Evolutionary conservation across 257 asterid species (phyloP), one percentile per base, ranked within the genome.

Genomic region (Solanum rostratum): DNA sequence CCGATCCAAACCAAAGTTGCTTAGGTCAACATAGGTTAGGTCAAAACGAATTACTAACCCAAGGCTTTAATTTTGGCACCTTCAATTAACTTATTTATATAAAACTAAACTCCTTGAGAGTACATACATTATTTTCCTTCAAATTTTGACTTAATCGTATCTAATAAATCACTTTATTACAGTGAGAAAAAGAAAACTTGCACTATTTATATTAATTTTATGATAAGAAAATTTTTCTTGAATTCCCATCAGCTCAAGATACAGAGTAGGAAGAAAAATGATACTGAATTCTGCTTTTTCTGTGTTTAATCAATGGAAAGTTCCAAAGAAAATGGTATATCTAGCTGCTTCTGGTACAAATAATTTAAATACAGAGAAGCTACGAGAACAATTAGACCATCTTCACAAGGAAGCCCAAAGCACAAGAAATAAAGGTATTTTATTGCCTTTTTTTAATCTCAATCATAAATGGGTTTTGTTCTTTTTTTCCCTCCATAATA

Each of bases 381-480:
- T 88, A 1, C 69, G 91, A 49, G 79, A 79, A 24, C 89, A 87
- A 41, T 83, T 90, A 9, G 91, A 88, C 53, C 86, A 62, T 41
- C 87, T 90, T 63, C 89, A 88, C 50, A 88, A 88, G 87, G 92
- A 90, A 63, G 91, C 90, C 37, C 68, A 90, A 65, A 60, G 20
- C 71, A 63, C 92, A 27, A 87, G 91, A 76, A 84, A 84, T 69
- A 88, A 90, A 86, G 88, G 90, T 87, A 57, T 1, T 1, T 65
- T 30, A 14, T 65, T 62, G 19, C 1, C 8, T 69, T 6, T 7
- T 37, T 57, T 66, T 46, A n/a, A n/a, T 60, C 22, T 24, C 15
- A 4, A 9, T 52, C 18, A 74, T 69, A 69, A 43, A 55, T 50
- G 30, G 41, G 16, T 6, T 59, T 79, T 50, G 18, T 30, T 15